Evolutionary conservation across 257 asterid species (phyloP).

Genomic region (Jasminum sambac): DNA sequence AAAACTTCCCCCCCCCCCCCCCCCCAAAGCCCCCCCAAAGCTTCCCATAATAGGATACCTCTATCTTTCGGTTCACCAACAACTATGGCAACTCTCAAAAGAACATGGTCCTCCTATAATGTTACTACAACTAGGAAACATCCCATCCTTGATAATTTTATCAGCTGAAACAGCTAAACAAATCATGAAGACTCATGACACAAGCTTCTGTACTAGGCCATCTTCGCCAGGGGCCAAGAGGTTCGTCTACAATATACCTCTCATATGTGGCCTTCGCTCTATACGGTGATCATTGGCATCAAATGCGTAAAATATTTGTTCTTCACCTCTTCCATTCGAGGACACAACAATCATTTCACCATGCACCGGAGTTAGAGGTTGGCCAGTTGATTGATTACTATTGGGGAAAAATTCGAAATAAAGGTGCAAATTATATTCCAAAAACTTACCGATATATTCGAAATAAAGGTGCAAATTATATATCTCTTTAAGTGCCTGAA

Average conservation of each 20-base stretch:
- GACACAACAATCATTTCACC: conserved; percentile 7
- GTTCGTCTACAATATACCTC: conserved; percentile 10
- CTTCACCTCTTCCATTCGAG: conserved; percentile 14
- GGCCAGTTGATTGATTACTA: conserved; percentile 13
- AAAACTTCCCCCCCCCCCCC: conserved; percentile 29
- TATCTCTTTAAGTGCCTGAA: too few relatives aligned
- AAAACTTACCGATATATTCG: too few relatives aligned
- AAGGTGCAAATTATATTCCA: too few relatives aligned
- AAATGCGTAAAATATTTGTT: conserved; percentile 25
- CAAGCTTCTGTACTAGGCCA: conserved; percentile 22
- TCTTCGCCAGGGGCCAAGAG: not conserved
- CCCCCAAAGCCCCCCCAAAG: conserved; percentile 32
- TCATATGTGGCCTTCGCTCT: conserved; percentile 19
- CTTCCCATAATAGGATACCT: conserved; percentile 32
- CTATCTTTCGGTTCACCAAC: conserved; percentile 32
- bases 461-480: too few relatives aligned
- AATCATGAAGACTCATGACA: conserved; percentile 31
- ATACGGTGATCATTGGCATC: conserved; percentile 28
- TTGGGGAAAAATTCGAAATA: too few relatives aligned
- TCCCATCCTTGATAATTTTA: conserved; percentile 27
- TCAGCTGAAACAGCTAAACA: conserved; percentile 30
- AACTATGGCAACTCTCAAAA: conserved; percentile 13
- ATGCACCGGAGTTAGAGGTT: conserved; percentile 14
- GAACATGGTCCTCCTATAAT: conserved; percentile 31
- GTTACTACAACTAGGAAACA: conserved; percentile 27